Evolutionary conservation across 129 eudicot species (phyloP), one percentile per base, ranked within the genome.

Genomic region (Mikania micrantha): DNA sequence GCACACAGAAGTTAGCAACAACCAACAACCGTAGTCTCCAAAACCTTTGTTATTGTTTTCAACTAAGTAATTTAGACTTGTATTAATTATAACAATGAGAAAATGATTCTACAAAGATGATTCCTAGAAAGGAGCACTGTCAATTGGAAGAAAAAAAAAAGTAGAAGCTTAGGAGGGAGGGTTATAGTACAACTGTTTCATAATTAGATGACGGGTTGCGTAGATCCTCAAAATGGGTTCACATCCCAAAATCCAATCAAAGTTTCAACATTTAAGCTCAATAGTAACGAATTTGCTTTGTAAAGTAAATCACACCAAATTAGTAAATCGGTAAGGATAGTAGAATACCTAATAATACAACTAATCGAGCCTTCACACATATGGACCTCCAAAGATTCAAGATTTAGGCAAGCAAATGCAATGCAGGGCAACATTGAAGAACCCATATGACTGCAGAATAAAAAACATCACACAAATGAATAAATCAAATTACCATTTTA

Each of bases 341-440:
- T n/a, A n/a, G n/a, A n/a, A n/a, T 89, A 94, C 99, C 97, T 97
- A 60, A 95, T 77, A n/a, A 94, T 83, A 34, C 97, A 84, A 67
- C 90, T 94, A 40, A 80, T 62, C 2, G 96, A 78, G 29, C 85
- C 75, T 71, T 65, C 86, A 34, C 82, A 77, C 1, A 77, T 83
- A 52, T 40, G 53, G 61, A 94, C 85, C 85, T 90, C 95, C 79
- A 94, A 19, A 17, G 85, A 83, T 69, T 94, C 88, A 53, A 94
- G 71, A 67, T 81, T 81, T 4, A 95, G 94, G 62, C 99, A 94
- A 4, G 99, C 85, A 71, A 94, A 94, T 0, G 99, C 99, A 79
- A 94, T 90, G 82, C 99, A 94, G 57, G 99, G 97, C 77, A 94
- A 60, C 84, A 87, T 79, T 16, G 97, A 90, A n/a, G 95, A 84